phyloP scores from a whole-genome alignment of 768 basidiomycete genomes.

The Hygrophoropsis aurantiaca region DNA sequence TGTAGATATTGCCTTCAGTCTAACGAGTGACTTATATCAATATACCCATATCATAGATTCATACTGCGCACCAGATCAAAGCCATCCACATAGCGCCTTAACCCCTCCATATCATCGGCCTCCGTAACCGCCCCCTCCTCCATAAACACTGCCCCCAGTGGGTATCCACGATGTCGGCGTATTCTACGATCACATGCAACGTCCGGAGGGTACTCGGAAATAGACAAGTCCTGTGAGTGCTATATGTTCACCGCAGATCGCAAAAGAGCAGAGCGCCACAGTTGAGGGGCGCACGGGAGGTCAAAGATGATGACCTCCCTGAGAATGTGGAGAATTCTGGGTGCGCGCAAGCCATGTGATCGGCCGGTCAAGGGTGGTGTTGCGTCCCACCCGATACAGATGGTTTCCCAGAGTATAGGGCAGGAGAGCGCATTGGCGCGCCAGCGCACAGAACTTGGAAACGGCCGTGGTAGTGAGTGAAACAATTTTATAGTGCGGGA shows the following conservation, averaged over 20 bases:
- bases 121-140: too few species aligned
- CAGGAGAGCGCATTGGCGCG: constrained; percentile 52
- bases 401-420: constrained; percentile 54
- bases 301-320: constrained; percentile 52
- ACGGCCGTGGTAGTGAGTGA: neutral
- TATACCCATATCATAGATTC: too few species aligned
- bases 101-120: too few species aligned
- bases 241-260: constrained; percentile 43
- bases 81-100: too few species aligned
- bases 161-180: constrained; percentile 40
- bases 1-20: too few species aligned
- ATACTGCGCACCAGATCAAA: too few species aligned
- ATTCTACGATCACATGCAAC: constrained; percentile 46
- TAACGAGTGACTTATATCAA: too few species aligned
- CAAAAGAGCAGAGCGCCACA: constrained; percentile 40
- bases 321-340: constrained; percentile 45
- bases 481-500: constrained; percentile 11
- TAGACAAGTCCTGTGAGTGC: constrained; percentile 35
- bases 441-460: constrained; percentile 62
- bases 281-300: constrained; percentile 42
- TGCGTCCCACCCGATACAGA: constrained; percentile 25
- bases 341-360: constrained; percentile 51
- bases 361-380: constrained; percentile 43
- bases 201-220: constrained; percentile 22
- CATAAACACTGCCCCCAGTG: constrained; percentile 42